These are phyloP conservation scores for Scheffersomyces coipomensis DNA, from an alignment of 805 yeast species.

Conservation along the genomic window DNA sequence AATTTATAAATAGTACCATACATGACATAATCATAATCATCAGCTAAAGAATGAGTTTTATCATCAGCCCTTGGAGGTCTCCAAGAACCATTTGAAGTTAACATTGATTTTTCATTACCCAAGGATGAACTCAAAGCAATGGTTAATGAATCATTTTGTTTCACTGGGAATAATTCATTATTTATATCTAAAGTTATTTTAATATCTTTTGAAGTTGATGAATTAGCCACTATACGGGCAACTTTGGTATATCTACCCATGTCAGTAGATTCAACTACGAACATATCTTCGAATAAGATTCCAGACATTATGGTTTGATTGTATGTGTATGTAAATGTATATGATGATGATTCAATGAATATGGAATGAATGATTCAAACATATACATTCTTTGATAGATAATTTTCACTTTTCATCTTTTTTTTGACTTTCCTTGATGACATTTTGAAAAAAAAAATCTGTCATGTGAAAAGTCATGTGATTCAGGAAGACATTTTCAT, in stretches of 20 bases:
- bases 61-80: conserved; percentile 83
- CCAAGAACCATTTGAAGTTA: conserved; percentile 64
- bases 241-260: conserved; percentile 90
- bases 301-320: conserved; percentile 37
- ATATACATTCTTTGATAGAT: too few relatives aligned
- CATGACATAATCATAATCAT: conserved; percentile 98
- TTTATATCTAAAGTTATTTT: conserved; percentile 86
- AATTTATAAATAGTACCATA: conserved; percentile 96
- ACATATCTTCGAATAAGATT: conserved; percentile 90
- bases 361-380: background rate
- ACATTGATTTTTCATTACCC: conserved; percentile 44
- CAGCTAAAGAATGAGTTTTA: conserved; percentile 68
- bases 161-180: conserved; percentile 87
- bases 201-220: conserved; percentile 77
- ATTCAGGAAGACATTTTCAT: too few relatives aligned
- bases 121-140: conserved; percentile 82
- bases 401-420: too few relatives aligned
- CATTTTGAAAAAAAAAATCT: too few relatives aligned
- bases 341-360: background rate
- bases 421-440: too few relatives aligned
- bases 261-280: conserved; percentile 80
- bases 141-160: conserved; percentile 73
- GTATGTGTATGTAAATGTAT: background rate
- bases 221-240: conserved; percentile 81
- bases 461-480: too few relatives aligned